Base-by-base conservation (phyloP, 352 stramenopile species). In the Hyaloperonospora brassicae region DNA sequence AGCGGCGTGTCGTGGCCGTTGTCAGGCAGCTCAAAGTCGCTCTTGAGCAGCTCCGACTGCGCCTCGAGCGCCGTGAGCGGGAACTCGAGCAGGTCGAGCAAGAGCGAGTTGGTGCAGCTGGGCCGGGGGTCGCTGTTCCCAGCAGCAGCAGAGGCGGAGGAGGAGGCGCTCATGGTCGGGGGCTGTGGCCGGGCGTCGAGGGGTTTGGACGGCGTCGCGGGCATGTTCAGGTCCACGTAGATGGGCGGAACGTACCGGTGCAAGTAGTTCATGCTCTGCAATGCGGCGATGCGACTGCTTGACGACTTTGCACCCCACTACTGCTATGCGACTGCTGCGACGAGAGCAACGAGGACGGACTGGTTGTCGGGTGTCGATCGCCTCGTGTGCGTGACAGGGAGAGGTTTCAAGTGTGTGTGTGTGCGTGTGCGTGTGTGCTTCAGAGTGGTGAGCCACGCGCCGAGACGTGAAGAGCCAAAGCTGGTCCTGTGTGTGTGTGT, bases 161-260 rank as follows among this genome's bases (percentile, higher is more conserved):
- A 0, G 4, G 27, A 34, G 27, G 27, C 8, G 39, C 2, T 24
- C 10, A 14, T 25, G 23, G 22, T 44, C 2, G 22, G 39, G 5
- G 9, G 39, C n/a, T 21, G 39, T 61, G n/a, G 43, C 24, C 17
- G 17, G 17, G 17, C 17, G 17, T 63, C 50, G 36, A 63, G 64
- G 42, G 53, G 38, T 55, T 68, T 72, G 22, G 47, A 50, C 24
- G 62, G 60, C 25, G 66, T 64, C 11, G 50, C 25, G 21, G 60
- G 58, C 50, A 72, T 62, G 57, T 71, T 66, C 43, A 76, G 51
- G 54, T 76, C 60, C 61, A 76, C 60, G 55, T 66, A 70, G 31
- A 76, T 70, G 45, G 67, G 67, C 5, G 63, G 51, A 41, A 76
- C 66, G 51, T 59, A 76, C 27, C 67, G 67, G 27, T 72, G 67